Evolutionary conservation across 768 basidiomycete genomes (phyloP).

Genomic region (Hirschioporus abietinus): DNA sequence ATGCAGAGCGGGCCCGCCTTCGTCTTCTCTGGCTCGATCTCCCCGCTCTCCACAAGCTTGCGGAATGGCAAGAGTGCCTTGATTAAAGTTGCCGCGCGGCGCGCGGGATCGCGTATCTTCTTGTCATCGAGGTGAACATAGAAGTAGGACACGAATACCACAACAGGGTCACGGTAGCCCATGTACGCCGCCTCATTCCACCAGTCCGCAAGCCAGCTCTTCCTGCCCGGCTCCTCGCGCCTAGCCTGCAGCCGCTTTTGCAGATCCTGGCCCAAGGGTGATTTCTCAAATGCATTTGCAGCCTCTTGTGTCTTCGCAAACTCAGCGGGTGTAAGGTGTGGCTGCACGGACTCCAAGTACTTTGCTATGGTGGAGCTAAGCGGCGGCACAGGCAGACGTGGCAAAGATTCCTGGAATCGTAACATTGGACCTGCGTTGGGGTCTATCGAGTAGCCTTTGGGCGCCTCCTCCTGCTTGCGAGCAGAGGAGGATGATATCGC

Average conservation of each 20-base stretch:
- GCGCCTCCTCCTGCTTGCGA: constrained; percentile 27
- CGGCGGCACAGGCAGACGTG: constrained; percentile 77
- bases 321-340: constrained; percentile 63
- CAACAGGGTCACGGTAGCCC: constrained; percentile 84
- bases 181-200: constrained; percentile 94
- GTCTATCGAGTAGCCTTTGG: constrained; percentile 48
- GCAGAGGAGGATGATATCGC: constrained; percentile 19
- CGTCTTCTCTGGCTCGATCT: constrained; percentile 85
- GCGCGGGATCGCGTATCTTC: constrained; percentile 47
- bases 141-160: constrained; percentile 92
- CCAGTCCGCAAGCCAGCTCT: constrained; percentile 95
- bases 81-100: constrained; percentile 75
- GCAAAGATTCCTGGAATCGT: constrained; percentile 66
- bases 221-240: constrained; percentile 50
- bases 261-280: constrained; percentile 62
- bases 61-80: constrained; percentile 86
- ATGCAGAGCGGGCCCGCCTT: constrained; percentile 78
- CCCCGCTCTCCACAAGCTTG: constrained; percentile 71
- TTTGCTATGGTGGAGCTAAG: constrained; percentile 79
- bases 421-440: constrained; percentile 62
- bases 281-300: constrained; percentile 65
- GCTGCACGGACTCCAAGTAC: constrained; percentile 82
- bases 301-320: constrained; percentile 51
- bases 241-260: constrained; percentile 76
- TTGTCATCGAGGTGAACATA: constrained; percentile 79